phyloP scores from a whole-genome alignment of 768 basidiomycete genomes.

The Chiua virens region DNA sequence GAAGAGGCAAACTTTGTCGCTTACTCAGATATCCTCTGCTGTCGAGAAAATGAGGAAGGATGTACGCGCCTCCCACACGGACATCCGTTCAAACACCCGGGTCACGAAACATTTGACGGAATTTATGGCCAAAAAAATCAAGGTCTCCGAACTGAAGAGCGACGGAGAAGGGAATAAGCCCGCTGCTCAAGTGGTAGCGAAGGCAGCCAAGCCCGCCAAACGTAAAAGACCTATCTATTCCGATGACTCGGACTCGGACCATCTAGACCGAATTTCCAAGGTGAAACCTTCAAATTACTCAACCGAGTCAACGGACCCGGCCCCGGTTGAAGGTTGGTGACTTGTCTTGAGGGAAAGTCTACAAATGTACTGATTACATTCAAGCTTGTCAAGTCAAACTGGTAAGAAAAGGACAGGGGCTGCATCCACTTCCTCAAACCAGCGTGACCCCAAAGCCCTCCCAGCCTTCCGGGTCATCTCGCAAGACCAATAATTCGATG shows the following conservation, averaged over 20 bases:
- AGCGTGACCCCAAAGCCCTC: not conserved
- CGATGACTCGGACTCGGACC: slow-evolving; percentile 25
- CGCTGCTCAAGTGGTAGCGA: slow-evolving; percentile 16
- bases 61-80: slow-evolving; percentile 37
- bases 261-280: slow-evolving; percentile 6
- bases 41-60: slow-evolving; percentile 40
- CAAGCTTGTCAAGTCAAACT: slow-evolving; percentile 13
- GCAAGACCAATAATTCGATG: slow-evolving; percentile 20
- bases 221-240: slow-evolving; percentile 27
- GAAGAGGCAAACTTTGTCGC: slow-evolving; percentile 32
- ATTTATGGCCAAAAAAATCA: slow-evolving; percentile 32
- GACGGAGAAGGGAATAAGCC: slow-evolving; percentile 34
- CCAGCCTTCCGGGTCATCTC: slow-evolving; percentile 9
- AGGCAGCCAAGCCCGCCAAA: slow-evolving; percentile 15
- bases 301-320: not conserved
- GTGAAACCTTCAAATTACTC: slow-evolving; percentile 10
- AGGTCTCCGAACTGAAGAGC: slow-evolving; percentile 32
- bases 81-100: slow-evolving; percentile 41
- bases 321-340: slow-evolving; percentile 16
- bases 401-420: slow-evolving; percentile 3
- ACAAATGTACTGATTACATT: slow-evolving; percentile 1
- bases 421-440: not conserved
- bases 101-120: slow-evolving; percentile 35
- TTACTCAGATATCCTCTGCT: slow-evolving; percentile 44
- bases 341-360: not conserved